phyloP scores from a whole-genome alignment of 306 rosid genomes.

The Elaeagnus macrophylla region DNA sequence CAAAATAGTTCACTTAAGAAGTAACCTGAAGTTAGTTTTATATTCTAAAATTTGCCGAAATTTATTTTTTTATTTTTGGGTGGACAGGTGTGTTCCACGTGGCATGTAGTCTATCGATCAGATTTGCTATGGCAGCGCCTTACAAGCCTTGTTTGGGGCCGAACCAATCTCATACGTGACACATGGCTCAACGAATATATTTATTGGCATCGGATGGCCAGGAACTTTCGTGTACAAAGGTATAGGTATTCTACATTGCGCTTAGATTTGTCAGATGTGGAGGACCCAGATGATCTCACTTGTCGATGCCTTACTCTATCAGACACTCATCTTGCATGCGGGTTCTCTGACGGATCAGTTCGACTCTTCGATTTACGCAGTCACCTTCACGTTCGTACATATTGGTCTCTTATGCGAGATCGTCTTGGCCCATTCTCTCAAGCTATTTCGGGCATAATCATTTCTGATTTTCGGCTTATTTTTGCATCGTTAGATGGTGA shows the following conservation, averaged over 20 bases:
- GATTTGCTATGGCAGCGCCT: slow-evolving; percentile 53
- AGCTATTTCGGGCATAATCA: slow-evolving; percentile 55
- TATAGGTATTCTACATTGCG: slow-evolving; percentile 17
- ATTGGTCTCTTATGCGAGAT: slow-evolving; percentile 26
- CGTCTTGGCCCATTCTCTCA: slow-evolving; percentile 49
- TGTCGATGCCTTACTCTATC: slow-evolving; percentile 79
- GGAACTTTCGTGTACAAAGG: slow-evolving; percentile 30
- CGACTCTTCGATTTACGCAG: slow-evolving; percentile 52
- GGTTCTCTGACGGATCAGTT: slow-evolving; percentile 70
- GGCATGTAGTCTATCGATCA: slow-evolving; percentile 70
- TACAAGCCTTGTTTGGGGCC: slow-evolving; percentile 54
- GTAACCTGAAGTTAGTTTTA: no score
- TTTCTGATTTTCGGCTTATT: slow-evolving; percentile 5
- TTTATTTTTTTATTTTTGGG: no score
- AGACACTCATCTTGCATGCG: slow-evolving; percentile 59
- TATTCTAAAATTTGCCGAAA: no score
- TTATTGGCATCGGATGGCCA: slow-evolving; percentile 61
- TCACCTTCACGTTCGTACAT: slow-evolving; percentile 39
- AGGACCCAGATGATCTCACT: slow-evolving; percentile 21
- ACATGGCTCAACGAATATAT: slow-evolving; percentile 67
- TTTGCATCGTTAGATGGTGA: slow-evolving; percentile 65
- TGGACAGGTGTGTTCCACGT: slow-evolving; percentile 71
- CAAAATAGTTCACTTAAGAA: no score
- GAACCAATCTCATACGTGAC: slow-evolving; percentile 20
- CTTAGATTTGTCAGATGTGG: slow-evolving; percentile 35